Evolutionary conservation across 768 basidiomycete genomes (phyloP), one percentile per base, ranked within the genome.

Genomic region (Calvatia gigantea): DNA sequence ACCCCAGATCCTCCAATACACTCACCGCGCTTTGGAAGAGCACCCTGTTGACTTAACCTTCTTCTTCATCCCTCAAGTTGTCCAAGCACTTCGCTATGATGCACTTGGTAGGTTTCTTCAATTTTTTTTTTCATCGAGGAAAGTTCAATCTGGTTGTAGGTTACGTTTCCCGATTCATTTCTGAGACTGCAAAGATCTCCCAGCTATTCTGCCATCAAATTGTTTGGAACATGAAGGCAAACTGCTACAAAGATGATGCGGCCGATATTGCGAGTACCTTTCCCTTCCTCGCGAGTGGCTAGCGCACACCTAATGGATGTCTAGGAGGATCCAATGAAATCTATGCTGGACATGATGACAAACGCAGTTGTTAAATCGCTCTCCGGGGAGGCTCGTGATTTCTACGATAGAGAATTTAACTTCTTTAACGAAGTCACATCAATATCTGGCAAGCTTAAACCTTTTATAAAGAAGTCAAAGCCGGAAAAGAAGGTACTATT

Each of bases 171-270:
- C 85, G 86, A 19, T 99, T 98, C 78, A 92, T 98, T 62, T 94
- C 94, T 61, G 95, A 98, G 73, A 97, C 95, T 0, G 89, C 96
- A 6, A 96, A 92, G 72, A 93, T 98, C 50, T 98, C 96, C 1
- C 95, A 96, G 67, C 71, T 94, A 21, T 99, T 99, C 75, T 99
- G 97, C 66, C 97, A 99, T 67, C 97, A 99, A 73, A 98, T 98
- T 60, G 92, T 99, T 59, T 99, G 97, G 97, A 99, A 98, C 69
- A 98, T 98, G 97, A 96, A 96, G 65, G 97, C 97, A 4, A 99
- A 99, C 65, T 94, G 91, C 59, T 97, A 85, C 69, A 92, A 89
- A 63, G 96, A 94, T 63, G 97, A 98, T 64, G 75, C 78, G 6
- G 92, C 85, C 12, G 94, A 95, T 68, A 77, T 89, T 56, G 93